Base-by-base conservation (phyloP, 208 protist species). In the Trypanosoma mega region DNA sequence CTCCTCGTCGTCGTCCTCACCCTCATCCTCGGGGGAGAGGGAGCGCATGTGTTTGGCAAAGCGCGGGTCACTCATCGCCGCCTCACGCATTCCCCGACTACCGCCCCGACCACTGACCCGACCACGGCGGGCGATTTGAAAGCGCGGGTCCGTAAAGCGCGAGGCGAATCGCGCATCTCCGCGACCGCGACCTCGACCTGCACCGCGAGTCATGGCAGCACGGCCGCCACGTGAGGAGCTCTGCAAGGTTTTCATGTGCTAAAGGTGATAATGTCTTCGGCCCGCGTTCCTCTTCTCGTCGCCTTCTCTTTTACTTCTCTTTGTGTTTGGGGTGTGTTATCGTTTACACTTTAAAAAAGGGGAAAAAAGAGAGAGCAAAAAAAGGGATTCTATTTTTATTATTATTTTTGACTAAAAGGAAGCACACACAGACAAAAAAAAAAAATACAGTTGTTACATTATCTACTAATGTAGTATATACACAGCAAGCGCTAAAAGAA, bases 91-190 rank as follows among this genome's bases (percentile, higher is more conserved):
- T 30, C 72, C 36, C 12, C 76, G 68, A 8, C 56, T 54, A 0
- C 41, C 7, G 23, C 36, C 37, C 12, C 44, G 21, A 2, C 45
- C 16, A 36, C 2, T 30, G 16, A 18, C 5, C 7, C 23, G 18
- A 29, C 52, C 52, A 29, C 58, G 64, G 9, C 68, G 47, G 2
- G 90, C 71, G n/a, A 89, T 47, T 47, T 80, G 67, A 64, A 96
- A 96, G 29, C 90, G 86, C 3, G 90, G 84, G 53, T 96, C 90
- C 3, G 85, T 96, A 72, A 92, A 93, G 60, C 90, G 86, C 0
- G 90, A 74, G 44, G 72, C 68, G 36, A 96, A 96, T 21, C 90
- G 81, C 29, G 68, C 47, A 39, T 96, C 90, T 9, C 75, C 63
- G 8, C 73, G 62, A 29, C 76, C 53, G 12, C 64, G 67, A 33